phyloP scores from a whole-genome alignment of 441 rosid species.

The Populus hybrid region DNA sequence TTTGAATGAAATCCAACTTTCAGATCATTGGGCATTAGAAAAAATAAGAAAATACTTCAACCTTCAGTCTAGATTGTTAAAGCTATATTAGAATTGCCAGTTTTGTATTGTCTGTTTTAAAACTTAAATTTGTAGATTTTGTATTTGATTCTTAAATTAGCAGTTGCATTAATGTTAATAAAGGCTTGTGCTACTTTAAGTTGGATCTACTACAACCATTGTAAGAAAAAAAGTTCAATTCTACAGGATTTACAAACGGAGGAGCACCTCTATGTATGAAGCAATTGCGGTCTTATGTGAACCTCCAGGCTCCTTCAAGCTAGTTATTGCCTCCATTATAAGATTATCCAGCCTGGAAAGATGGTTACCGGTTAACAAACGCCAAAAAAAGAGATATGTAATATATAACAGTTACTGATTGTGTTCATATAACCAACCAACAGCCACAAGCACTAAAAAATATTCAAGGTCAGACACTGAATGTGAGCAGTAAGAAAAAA shows the following conservation, averaged over 20 bases:
- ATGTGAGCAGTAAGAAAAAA: neutral
- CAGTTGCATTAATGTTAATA: neutral
- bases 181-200: neutral
- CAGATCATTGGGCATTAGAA: neutral
- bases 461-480: neutral
- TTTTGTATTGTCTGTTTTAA: neutral
- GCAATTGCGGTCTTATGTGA: slow-evolving; percentile 80
- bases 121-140: neutral
- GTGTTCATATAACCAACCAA: neutral
- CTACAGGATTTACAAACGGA: neutral
- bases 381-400: neutral
- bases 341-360: slow-evolving; percentile 75
- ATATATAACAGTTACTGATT: neutral
- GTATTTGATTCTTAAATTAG: neutral
- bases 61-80: neutral
- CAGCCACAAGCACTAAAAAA: neutral
- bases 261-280: slow-evolving; percentile 76
- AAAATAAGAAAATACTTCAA: neutral
- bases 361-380: neutral
- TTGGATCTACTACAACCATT: neutral
- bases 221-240: neutral
- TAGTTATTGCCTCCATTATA: slow-evolving; percentile 78
- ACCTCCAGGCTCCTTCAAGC: slow-evolving; percentile 87
- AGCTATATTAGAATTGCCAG: neutral
- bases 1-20: neutral